A percentile compares a stretch with the other conserved stretches of the same genome.
Evolutionary conservation across 139 green algal species (phyloP).

Genomic region (Yamagishiella unicocca): DNA sequence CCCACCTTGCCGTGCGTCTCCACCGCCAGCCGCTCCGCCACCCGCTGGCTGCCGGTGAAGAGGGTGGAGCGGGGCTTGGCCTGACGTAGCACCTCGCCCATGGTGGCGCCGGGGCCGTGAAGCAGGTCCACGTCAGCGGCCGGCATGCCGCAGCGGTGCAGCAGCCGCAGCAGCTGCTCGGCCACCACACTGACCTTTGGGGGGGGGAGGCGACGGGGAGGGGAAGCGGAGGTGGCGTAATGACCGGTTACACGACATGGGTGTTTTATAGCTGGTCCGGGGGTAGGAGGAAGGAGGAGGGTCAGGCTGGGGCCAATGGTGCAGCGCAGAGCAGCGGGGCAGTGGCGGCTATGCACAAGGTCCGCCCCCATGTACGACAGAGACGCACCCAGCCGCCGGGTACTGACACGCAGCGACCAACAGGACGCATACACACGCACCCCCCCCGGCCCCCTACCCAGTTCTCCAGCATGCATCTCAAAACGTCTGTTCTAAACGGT

Average conservation of each 20-base stretch:
- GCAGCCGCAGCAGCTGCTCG: conserved; percentile 94
- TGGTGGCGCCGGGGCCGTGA: conserved; percentile 79
- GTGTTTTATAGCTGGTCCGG: too few relatives aligned
- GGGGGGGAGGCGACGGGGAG: not conserved
- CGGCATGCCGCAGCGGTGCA: conserved; percentile 93
- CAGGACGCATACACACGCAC: too few relatives aligned
- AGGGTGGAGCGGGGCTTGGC: conserved; percentile 88
- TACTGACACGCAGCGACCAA: too few relatives aligned
- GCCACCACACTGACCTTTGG: conserved; percentile 90
- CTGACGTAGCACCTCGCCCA: conserved; percentile 80
- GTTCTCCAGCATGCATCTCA: too few relatives aligned
- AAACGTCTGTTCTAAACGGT: too few relatives aligned
- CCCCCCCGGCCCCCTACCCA: not conserved
- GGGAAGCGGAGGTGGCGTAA: not conserved
- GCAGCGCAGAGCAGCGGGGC: not conserved
- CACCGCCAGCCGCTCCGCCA: conserved; percentile 88
- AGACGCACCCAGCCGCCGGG: too few relatives aligned
- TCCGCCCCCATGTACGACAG: too few relatives aligned
- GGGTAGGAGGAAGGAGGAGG: too few relatives aligned
- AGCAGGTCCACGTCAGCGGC: conserved; percentile 89
- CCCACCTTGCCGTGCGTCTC: conserved; percentile 86
- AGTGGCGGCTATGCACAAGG: too few relatives aligned
- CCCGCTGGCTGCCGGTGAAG: conserved; percentile 91
- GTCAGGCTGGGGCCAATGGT: not conserved
- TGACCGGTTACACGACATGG: too few relatives aligned